Evolutionary conservation across 148 eudicot genomes (phyloP).

Genomic region (Rheum nobile): DNA sequence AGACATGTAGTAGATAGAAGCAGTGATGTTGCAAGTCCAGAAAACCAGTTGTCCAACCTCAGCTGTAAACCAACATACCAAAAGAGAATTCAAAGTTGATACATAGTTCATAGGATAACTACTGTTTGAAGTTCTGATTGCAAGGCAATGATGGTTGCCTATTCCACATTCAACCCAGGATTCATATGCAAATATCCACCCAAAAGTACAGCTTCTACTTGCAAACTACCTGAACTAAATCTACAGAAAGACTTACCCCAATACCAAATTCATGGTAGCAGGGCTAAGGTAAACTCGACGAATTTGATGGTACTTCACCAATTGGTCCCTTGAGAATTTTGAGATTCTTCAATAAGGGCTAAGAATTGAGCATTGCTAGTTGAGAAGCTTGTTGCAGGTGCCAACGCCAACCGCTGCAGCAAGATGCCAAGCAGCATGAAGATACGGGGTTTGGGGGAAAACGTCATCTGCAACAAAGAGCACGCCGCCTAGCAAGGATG

Average conservation of each 20-base stretch:
- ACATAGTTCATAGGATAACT: background rate
- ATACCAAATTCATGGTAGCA: background rate
- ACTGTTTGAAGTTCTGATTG: background rate
- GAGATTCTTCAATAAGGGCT: background rate
- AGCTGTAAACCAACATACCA: background rate
- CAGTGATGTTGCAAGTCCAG: no score
- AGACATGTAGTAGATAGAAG: no score
- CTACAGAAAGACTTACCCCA: background rate
- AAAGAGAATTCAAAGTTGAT: background rate
- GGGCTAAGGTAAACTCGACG: slow-evolving; percentile 7
- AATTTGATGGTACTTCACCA: background rate
- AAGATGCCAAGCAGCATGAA: slow-evolving; percentile 98
- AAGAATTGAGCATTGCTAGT: slow-evolving; percentile 16
- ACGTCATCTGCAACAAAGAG: slow-evolving; percentile 82
- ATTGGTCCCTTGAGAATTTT: background rate
- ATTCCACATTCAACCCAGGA: background rate
- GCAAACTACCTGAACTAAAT: slow-evolving; percentile 2
- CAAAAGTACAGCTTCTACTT: background rate
- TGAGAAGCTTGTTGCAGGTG: slow-evolving; percentile 86
- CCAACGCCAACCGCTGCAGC: slow-evolving; percentile 91
- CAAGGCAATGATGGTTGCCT: slow-evolving; percentile 6
- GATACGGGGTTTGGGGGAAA: slow-evolving; percentile 63
- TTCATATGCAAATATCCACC: background rate
- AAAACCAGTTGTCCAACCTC: background rate
- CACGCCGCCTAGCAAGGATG: slow-evolving; percentile 69